Percentiles rank a stretch among this genome's conserved stretches.
These are phyloP conservation scores for Lachnellula arida DNA, from an alignment of 2,329 filamentous ascomycete species.

Conservation along the genomic window DNA sequence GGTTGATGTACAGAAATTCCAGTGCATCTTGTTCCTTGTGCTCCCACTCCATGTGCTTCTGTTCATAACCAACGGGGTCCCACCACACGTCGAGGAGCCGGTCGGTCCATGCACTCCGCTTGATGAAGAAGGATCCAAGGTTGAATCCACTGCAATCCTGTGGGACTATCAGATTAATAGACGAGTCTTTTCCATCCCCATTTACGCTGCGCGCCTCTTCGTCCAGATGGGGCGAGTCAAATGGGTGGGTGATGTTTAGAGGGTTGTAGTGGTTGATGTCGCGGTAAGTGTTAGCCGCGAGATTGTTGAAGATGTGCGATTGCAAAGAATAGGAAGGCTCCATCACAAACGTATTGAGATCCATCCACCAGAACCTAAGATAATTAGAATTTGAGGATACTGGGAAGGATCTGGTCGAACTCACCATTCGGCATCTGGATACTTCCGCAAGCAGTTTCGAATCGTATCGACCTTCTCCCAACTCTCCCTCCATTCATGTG, in stretches of 20 bases:
- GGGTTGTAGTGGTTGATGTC: slow-evolving; percentile 97
- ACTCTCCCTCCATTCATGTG: slow-evolving; percentile 97
- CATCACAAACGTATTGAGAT: slow-evolving; percentile 98
- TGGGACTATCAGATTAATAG: slow-evolving; percentile 81
- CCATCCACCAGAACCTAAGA: slow-evolving; percentile 98
- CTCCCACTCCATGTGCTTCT: slow-evolving; percentile 98
- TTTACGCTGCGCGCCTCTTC: slow-evolving; percentile 63
- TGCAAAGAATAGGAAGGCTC: slow-evolving; percentile 89
- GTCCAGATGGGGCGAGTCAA: slow-evolving; percentile 71
- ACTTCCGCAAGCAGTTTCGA: slow-evolving; percentile 82
- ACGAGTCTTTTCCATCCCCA: slow-evolving; percentile 72
- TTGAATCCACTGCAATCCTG: slow-evolving; percentile 98
- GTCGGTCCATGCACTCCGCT: slow-evolving; percentile 83
- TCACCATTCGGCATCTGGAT: slow-evolving; percentile 94
- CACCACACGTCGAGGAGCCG: slow-evolving; percentile 94
- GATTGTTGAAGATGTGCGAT: slow-evolving; percentile 79
- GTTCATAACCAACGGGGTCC: slow-evolving; percentile 96
- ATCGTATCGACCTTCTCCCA: slow-evolving; percentile 99
- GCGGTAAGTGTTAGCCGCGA: slow-evolving; percentile 73
- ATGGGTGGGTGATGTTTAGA: slow-evolving; percentile 84
- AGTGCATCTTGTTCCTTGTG: slow-evolving; percentile 97
- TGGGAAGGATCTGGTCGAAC: slow-evolving; percentile 28
- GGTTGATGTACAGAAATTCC: slow-evolving; percentile 83
- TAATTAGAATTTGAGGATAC: slow-evolving; percentile 27
- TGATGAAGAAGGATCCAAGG: slow-evolving; percentile 89